Evolutionary conservation across 2,329 filamentous ascomycete species (phyloP).

Genomic region (Xylogone sp.): DNA sequence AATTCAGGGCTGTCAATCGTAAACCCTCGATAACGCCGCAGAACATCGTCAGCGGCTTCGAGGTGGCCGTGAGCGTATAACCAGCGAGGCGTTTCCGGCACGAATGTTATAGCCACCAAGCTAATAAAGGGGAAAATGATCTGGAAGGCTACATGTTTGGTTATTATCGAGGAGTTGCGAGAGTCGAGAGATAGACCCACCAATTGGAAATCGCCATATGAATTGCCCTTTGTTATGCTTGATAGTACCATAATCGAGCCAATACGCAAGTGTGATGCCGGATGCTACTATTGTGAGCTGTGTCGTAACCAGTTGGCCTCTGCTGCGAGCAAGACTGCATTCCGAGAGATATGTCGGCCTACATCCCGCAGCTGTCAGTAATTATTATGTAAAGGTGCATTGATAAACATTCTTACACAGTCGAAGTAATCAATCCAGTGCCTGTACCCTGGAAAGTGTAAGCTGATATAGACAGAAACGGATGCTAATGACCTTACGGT

Average conservation of each 20-base stretch:
- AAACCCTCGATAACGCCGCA: constrained; percentile 24
- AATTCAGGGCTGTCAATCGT: constrained; percentile 47
- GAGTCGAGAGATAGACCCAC: not conserved
- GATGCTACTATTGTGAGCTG: not conserved
- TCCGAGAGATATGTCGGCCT: not conserved
- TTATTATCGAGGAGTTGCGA: not conserved
- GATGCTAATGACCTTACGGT: constrained; percentile 31
- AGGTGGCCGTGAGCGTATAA: constrained; percentile 34
- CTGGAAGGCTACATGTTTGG: constrained; percentile 45
- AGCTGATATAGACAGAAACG: not conserved
- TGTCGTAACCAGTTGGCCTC: not conserved
- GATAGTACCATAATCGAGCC: constrained; percentile 47
- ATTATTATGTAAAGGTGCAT: not conserved
- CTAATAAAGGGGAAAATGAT: constrained; percentile 56
- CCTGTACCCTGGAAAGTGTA: not conserved
- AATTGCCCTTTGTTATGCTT: not conserved
- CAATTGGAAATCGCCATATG: constrained; percentile 38
- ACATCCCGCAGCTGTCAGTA: not conserved
- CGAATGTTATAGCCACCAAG: constrained; percentile 41
- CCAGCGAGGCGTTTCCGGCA: constrained; percentile 46
- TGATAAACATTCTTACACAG: not conserved
- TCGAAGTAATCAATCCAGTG: not conserved
- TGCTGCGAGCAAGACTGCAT: not conserved
- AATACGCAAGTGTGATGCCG: constrained; percentile 44
- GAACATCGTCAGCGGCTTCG: constrained; percentile 35